phyloP scores from a whole-genome alignment of 495 filamentous ascomycete genomes.

The Niebla homalea region DNA sequence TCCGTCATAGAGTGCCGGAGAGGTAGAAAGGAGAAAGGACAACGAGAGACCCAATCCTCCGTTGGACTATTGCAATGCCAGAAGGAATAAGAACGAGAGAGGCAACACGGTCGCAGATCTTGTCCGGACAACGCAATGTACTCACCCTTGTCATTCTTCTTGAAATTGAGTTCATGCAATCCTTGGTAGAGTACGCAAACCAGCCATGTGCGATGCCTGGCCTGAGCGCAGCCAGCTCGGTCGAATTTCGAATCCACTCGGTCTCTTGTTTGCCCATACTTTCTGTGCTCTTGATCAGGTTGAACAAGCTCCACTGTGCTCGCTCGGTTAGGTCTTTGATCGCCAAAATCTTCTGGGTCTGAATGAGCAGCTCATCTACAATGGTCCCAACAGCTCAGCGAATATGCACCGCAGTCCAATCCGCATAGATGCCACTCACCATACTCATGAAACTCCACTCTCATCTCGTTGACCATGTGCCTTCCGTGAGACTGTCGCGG shows the following conservation, averaged over 20 bases:
- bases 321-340: conserved; percentile 2
- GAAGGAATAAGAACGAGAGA: no score
- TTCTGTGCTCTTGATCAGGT: conserved; percentile 7
- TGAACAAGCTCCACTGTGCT: conserved; percentile 4
- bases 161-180: conserved; percentile 7
- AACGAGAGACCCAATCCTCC: no score
- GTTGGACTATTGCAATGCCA: no score
- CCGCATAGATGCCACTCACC: neutral
- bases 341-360: conserved; percentile 1
- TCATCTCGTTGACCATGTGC: conserved; percentile 45
- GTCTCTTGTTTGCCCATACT: conserved; percentile 1
- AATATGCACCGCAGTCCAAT: neutral
- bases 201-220: conserved; percentile 3
- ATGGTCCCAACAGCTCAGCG: neutral
- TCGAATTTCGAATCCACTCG: conserved; percentile 5
- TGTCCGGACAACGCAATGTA: no score
- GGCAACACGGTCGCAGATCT: no score
- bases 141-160: conserved; percentile 2
- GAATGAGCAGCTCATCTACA: conserved; percentile 7
- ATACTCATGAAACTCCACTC: conserved; percentile 35
- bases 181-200: conserved; percentile 5
- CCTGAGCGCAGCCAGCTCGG: conserved; percentile 9
- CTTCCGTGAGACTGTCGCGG: conserved; percentile 26
- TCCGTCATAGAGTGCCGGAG: no score
- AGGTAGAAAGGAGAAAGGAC: no score